Base-by-base conservation (phyloP, 2,329 filamentous ascomycete genomes). In the Aspergillus novoparasiticus region DNA sequence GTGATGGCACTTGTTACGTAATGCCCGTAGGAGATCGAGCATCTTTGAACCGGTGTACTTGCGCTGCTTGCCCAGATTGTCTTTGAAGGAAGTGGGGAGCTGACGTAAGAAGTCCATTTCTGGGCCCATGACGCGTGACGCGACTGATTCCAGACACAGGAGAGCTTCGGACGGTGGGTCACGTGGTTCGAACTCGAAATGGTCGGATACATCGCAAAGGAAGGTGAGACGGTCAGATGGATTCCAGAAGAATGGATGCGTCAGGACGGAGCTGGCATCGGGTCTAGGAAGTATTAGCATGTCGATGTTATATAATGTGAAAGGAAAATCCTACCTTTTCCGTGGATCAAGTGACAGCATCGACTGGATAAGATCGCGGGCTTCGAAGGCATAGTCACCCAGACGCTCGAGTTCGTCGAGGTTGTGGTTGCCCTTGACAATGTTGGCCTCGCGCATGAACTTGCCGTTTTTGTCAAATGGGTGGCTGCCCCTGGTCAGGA, bases 191-290 rank as follows among this genome's bases (percentile, higher is more conserved):
- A 95, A 92, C 76, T 99, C 95, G 73, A 97, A 98, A 75, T 96
- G 92, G 76, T 99, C 95, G 0, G 93, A 97, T 10, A 96, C 93
- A 68, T 97, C 94, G 73, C 94, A 97, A n/a, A 99, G 84, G 78
- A 99, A 99, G 11, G 87, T 87, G 8, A 99, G 87, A 10, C 94
- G 89, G 75, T 96, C 95, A 75, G 96, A 94, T 0, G 92, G 81
- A 0, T 90, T 83, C 95, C 95, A 99, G 83, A 99, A 99, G 83
- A 98, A 99, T 0, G 95, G 95, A 72, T 99, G 95, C 0, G 92
- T 89, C 84, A 97, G 87, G 62, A 97, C 90, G 34, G 94, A 88
- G 19, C 85, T 84, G 0, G 94, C 92, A 30, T 88, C 87, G 0
- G 96, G 94, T 19, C 80, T 78, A 57, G 51, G 14, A 34, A 21